Evolutionary conservation across 768 basidiomycete genomes (phyloP), one percentile per base, ranked within the genome.

Genomic region (Podaxis sp.): DNA sequence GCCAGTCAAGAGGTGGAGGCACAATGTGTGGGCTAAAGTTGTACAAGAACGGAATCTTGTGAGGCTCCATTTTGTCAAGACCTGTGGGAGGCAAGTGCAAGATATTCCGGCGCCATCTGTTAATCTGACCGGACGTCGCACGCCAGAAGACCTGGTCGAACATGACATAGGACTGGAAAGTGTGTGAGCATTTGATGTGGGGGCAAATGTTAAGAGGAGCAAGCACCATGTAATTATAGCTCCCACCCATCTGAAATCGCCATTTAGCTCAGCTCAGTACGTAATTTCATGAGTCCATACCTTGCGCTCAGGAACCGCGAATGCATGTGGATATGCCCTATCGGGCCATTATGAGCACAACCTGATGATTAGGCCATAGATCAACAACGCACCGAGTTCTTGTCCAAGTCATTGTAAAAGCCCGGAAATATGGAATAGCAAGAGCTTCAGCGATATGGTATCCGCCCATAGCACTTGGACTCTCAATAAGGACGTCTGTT

Each of bases 121-220:
- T 98, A 70, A 99, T 89, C 70, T 98, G 96, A 0, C 93, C 91
- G 2, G 96, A 82, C 29, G 89, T 98, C 15, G 91, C 96, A 53
- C 93, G 84, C 96, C 96, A 99, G 76, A 99, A 98, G 29, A 96
- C 90, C 78, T 96, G 94, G 68, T 96, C 97, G 71, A 98, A 98
- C 86, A 98, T 89, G 55, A 96, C 94, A 72, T 95, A 96, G 3
- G 94, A 89, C 90, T 94, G 57, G 36, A 59, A 56, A 6, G 24
- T 37, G n/a, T 29, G 15, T 62, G 27, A 43, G 50, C 38, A 15
- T 53, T 15, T 50, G 37, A 33, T 38, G 1, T 25, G n/a, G 41
- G 55, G 55, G 57, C 22, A 29, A 58, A 36, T 59, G 37, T 29
- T 57, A 50, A 56, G 50, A 19, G 51, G 57, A 50, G 59, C 52